Evolutionary conservation across 768 basidiomycete genomes (phyloP), one percentile per base, ranked within the genome.

Genomic region (Lentinus tigrinus): DNA sequence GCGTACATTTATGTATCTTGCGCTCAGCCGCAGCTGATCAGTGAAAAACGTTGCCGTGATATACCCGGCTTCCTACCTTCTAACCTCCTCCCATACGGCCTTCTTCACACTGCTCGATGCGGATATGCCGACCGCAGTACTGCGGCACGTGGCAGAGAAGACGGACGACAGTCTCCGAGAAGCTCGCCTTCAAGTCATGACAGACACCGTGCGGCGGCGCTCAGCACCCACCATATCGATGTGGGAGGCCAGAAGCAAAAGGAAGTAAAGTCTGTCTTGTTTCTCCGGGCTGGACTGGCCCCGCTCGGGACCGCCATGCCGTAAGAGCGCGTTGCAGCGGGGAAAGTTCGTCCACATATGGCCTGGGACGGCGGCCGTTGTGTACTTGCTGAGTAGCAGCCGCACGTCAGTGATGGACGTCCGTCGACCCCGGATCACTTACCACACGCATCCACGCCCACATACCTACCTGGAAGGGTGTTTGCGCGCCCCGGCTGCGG

Each of bases 261-360:
- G 21, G 52, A 59, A 44, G 47, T 39, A 10, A 13, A 28, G 16
- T n/a, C 36, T 43, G n/a, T 4, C 47, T 24, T 42, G 31, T 47
- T 50, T 54, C n/a, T 31, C 31, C 7, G 31, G 31, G 31, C 31
- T 27, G 28, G 28, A 23, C 26, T 6, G 28, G 34, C 52, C 36
- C 14, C 52, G 42, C 24, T 59, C 58, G 58, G 58, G 27, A 39
- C 58, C 58, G 58, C 58, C 38, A 26, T 59, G 58, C 58, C 58
- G 58, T 59, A 54, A 59, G n/a, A 39, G 39, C 31, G 47, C 46
- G 47, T n/a, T 17, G 28, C 19, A 13, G 48, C n/a, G 31, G 31
- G 31, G 36, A 24, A 34, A 8, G 31, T 19, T 14, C 34, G 17
- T 17, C 28, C 47, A 17, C n/a, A 11, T 49, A 49, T 19, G 31